These are phyloP conservation scores for Soucietia sequanensis DNA, from an alignment of 805 yeast species.

Conservation along the genomic window DNA sequence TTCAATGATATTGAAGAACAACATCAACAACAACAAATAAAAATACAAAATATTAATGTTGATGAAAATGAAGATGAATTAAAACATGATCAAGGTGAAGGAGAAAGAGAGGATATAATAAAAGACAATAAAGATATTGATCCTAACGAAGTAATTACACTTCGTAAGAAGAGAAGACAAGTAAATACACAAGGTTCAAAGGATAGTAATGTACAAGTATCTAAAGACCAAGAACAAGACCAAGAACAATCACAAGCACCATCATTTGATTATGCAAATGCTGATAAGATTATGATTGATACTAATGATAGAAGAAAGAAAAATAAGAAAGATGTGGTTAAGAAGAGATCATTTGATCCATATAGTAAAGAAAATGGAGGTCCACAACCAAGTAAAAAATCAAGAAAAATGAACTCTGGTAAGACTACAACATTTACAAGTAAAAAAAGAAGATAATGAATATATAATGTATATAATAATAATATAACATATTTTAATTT, in stretches of 20 bases:
- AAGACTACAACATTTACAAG: slow-evolving; percentile 34
- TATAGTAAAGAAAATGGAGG: slow-evolving; percentile 50
- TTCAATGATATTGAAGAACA: slow-evolving; percentile 12
- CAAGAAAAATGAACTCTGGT: slow-evolving; percentile 34
- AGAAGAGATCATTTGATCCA: slow-evolving; percentile 58
- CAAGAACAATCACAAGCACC: slow-evolving; percentile 11
- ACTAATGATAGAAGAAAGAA: slow-evolving; percentile 10
- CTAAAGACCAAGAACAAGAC: not conserved
- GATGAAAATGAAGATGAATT: not conserved
- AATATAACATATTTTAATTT: no score
- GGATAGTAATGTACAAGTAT: not conserved
- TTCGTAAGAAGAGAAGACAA: slow-evolving; percentile 22
- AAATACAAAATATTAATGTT: no score
- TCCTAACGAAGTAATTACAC: slow-evolving; percentile 40
- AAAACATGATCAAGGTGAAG: slow-evolving; percentile 5
- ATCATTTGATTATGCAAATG: slow-evolving; percentile 44
- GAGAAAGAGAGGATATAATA: not conserved
- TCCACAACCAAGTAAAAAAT: slow-evolving; percentile 52
- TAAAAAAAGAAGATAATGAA: no score
- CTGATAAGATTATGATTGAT: slow-evolving; percentile 40
- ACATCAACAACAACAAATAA: no score
- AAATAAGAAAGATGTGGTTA: slow-evolving; percentile 20
- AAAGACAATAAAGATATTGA: slow-evolving; percentile 11
- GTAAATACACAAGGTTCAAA: no score
- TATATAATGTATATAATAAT: no score